These are phyloP conservation scores for Mortierella sp. DNA, from an alignment of 371 early-diverging fungal species.

Conservation along the genomic window DNA sequence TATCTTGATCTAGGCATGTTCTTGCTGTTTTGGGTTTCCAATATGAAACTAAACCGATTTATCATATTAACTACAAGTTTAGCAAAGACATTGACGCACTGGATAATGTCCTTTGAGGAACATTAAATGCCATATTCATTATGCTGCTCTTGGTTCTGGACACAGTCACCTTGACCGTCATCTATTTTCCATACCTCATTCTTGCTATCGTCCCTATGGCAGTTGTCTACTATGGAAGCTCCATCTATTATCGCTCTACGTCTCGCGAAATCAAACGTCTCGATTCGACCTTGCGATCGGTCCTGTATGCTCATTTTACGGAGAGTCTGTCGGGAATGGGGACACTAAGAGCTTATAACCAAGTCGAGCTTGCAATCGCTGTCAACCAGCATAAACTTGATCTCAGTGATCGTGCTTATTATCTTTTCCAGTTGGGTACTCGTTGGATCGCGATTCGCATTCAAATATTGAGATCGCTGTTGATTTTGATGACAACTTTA, in stretches of 20 bases:
- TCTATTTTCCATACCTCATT: conserved; percentile 72
- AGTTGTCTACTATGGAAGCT: conserved; percentile 20
- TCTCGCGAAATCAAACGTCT: conserved; percentile 85
- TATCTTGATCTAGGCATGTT: neutral
- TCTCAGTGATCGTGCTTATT: conserved; percentile 49
- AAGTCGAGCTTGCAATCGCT: conserved; percentile 69
- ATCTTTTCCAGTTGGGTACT: conserved; percentile 37
- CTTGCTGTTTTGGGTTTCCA: no score
- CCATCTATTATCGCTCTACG: conserved; percentile 65
- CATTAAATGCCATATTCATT: conserved; percentile 74
- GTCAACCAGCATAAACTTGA: conserved; percentile 59
- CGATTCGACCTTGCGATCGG: conserved; percentile 85
- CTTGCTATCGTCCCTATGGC: conserved; percentile 33
- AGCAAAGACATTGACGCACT: conserved; percentile 87
- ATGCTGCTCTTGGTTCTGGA: conserved; percentile 73
- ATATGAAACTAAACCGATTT: neutral
- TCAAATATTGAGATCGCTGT: conserved; percentile 32
- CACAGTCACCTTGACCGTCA: conserved; percentile 74
- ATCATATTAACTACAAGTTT: conserved; percentile 48
- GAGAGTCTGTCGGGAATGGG: conserved; percentile 82
- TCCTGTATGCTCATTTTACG: conserved; percentile 87
- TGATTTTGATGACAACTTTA: conserved; percentile 34
- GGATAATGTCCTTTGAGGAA: conserved; percentile 79
- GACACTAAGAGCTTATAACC: conserved; percentile 86
- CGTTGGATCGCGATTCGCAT: conserved; percentile 54